Conservation (phyloP, 495 filamentous ascomycete species). For the Bathelium albidoporum region DNA sequence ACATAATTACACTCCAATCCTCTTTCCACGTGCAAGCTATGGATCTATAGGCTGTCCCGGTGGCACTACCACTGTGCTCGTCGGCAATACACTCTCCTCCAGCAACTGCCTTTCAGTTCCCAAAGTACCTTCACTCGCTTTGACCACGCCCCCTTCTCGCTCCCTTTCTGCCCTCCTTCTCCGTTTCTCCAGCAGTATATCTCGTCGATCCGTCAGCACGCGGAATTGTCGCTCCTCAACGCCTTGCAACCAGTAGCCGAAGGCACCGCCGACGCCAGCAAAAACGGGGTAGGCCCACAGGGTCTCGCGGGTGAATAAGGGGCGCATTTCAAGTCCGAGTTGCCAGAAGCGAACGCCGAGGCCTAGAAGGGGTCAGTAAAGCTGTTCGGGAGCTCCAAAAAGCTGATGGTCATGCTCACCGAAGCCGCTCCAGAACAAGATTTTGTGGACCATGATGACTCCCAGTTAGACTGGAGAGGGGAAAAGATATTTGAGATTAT, state of each 20-base stretch:
- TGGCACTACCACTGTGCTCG: neutral
- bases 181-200: conserved; percentile 77
- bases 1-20: neutral
- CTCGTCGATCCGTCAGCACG: conserved; percentile 64
- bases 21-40: neutral
- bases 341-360: conserved; percentile 86
- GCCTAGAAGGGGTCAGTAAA: conserved; percentile 42
- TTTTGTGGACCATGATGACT: conserved; percentile 56
- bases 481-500: neutral
- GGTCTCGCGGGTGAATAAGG: conserved; percentile 65
- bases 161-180: conserved; percentile 59
- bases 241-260: conserved; percentile 91
- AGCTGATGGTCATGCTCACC: conserved; percentile 49
- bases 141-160: conserved; percentile 13
- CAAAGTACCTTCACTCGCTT: neutral
- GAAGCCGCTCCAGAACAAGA: conserved; percentile 95
- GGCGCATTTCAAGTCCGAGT: conserved; percentile 96
- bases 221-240: conserved; percentile 69
- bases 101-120: neutral
- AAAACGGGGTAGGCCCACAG: conserved; percentile 91
- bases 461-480: neutral
- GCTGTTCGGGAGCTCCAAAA: neutral
- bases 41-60: neutral
- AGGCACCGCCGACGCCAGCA: conserved; percentile 69
- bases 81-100: neutral